Evolutionary conservation across 2,329 filamentous ascomycete species (phyloP).

Genomic region (Aspergillus sp.): DNA sequence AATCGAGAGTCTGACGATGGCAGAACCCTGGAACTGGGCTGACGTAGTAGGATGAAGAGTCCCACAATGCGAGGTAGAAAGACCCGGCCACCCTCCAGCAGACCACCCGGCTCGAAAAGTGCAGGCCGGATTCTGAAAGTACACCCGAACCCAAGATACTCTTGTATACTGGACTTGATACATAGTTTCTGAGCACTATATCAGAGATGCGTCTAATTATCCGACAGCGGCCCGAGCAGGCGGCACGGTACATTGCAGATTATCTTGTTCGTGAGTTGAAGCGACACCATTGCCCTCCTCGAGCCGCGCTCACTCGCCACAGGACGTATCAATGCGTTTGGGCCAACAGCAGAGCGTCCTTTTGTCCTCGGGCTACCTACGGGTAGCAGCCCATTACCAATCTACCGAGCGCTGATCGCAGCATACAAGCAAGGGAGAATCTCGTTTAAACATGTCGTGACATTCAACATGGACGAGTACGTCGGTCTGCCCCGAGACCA

Average conservation of each 20-base stretch:
- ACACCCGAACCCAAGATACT: neutral
- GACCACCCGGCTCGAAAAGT: too few relatives aligned
- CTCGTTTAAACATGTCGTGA: slow-evolving; percentile 7
- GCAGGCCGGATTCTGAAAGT: too few relatives aligned
- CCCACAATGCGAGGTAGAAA: neutral
- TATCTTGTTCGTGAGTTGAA: slow-evolving; percentile 1
- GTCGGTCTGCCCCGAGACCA: neutral
- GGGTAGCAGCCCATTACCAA: slow-evolving; percentile 1
- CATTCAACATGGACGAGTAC: slow-evolving; percentile 9
- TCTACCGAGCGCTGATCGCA: neutral
- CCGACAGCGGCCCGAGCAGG: neutral
- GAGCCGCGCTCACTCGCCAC: too few relatives aligned
- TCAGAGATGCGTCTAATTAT: neutral
- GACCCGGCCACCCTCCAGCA: neutral
- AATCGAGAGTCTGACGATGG: neutral
- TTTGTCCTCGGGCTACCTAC: slow-evolving; percentile 1
- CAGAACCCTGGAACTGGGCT: neutral
- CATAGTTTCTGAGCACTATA: neutral
- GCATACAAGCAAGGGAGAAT: neutral
- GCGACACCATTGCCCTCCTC: too few relatives aligned
- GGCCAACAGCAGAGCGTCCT: neutral
- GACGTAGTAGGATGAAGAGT: neutral
- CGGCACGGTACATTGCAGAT: slow-evolving; percentile 1
- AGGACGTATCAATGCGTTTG: neutral
- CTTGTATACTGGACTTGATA: neutral